These are phyloP conservation scores for Sporothrix inflata DNA, from an alignment of 2,329 filamentous ascomycete genomes.

Conservation along the genomic window DNA sequence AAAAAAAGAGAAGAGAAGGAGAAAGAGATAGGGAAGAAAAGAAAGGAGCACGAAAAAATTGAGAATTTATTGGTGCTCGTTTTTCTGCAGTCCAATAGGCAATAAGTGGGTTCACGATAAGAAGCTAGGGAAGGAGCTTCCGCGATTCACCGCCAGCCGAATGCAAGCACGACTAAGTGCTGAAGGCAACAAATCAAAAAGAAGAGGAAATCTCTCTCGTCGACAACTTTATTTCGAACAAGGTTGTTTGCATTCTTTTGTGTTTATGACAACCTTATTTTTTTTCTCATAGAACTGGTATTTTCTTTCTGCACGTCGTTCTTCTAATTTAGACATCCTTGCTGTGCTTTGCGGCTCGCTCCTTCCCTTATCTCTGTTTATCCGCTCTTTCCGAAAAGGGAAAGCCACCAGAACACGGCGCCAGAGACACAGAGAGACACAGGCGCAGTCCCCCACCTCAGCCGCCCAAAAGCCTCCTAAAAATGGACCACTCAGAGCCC, in stretches of 20 bases:
- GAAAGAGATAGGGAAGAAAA: neutral
- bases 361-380: neutral
- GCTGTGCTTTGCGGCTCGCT: neutral
- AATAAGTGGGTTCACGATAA: neutral
- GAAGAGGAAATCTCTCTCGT: no score
- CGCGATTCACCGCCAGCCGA: slow-evolving; percentile 14
- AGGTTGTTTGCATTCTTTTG: neutral
- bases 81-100: neutral
- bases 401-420: slow-evolving; percentile 8
- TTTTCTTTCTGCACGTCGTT: no score
- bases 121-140: neutral
- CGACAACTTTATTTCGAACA: neutral
- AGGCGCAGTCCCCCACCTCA: neutral
- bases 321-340: neutral
- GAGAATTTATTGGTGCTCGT: neutral
- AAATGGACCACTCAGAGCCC: neutral
- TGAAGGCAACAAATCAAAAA: no score
- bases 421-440: neutral
- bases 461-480: neutral
- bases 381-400: slow-evolving; percentile 7
- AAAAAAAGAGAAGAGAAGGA: neutral
- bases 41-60: neutral
- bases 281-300: no score
- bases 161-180: neutral
- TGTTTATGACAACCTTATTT: no score